Evolutionary conservation across 495 filamentous ascomycete species (phyloP).

Genomic region (Daldinia vernicosa): DNA sequence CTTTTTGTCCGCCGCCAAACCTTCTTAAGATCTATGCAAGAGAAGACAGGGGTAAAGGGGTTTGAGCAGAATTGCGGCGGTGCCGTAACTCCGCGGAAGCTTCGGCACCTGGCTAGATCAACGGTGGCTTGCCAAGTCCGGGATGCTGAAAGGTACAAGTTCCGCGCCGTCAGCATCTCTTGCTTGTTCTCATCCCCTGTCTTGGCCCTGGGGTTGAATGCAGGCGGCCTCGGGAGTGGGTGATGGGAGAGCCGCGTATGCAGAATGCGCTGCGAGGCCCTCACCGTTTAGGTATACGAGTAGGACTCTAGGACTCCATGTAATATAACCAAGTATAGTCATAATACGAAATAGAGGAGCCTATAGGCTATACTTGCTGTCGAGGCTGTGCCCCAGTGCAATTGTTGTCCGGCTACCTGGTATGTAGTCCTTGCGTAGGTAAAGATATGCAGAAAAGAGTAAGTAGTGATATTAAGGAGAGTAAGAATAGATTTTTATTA

Average conservation of each 20-base stretch:
- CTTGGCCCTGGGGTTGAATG: not conserved
- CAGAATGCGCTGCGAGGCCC: not conserved
- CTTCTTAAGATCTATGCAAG: slow-evolving; percentile 7
- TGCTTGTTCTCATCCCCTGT: slow-evolving; percentile 8
- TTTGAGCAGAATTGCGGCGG: slow-evolving; percentile 10
- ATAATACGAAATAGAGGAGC: not conserved
- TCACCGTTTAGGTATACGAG: not conserved
- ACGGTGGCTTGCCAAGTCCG: slow-evolving; percentile 30
- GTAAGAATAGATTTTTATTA: not conserved
- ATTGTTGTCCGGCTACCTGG: not conserved
- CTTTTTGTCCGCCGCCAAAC: not conserved
- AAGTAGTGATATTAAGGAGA: not conserved
- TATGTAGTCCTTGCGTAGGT: not conserved
- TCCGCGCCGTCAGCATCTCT: slow-evolving; percentile 9
- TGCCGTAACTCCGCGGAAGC: slow-evolving; percentile 13
- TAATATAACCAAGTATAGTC: not conserved
- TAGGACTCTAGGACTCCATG: slow-evolving; percentile 3
- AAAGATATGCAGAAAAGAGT: not conserved
- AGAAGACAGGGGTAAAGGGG: not conserved
- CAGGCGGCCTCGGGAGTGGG: slow-evolving; percentile 1
- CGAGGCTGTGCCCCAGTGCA: not conserved
- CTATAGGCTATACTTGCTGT: not conserved
- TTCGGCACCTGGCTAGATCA: slow-evolving; percentile 25
- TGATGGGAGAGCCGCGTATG: slow-evolving; percentile 2
- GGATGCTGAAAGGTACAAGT: slow-evolving; percentile 6